These are phyloP conservation scores for Centrapalus pauciflorus DNA, from an alignment of 129 eudicot genomes.

Conservation along the genomic window DNA sequence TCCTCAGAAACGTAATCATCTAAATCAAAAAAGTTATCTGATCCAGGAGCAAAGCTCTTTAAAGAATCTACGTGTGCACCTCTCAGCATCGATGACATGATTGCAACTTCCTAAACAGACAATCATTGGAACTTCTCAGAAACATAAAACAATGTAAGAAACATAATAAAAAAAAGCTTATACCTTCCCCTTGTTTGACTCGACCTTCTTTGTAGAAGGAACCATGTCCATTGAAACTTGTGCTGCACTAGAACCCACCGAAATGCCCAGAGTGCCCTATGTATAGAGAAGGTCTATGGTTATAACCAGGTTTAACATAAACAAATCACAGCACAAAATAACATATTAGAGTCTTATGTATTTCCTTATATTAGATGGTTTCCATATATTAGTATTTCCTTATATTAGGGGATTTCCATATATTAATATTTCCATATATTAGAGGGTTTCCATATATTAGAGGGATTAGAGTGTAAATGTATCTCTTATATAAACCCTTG, in stretches of 20 bases:
- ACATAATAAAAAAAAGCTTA: neutral
- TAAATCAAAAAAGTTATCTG: slow-evolving; percentile 23
- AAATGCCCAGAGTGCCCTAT: slow-evolving; percentile 30
- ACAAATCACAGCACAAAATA: neutral
- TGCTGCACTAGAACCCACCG: slow-evolving; percentile 17
- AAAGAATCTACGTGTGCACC: neutral
- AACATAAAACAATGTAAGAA: slow-evolving; percentile 1
- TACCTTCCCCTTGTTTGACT: slow-evolving; percentile 21
- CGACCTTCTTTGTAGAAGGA: slow-evolving; percentile 1
- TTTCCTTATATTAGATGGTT: no score
- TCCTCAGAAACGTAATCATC: slow-evolving; percentile 42
- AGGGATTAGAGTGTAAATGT: no score
- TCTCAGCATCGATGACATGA: neutral
- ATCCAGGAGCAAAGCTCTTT: slow-evolving; percentile 25
- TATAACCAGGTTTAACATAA: neutral
- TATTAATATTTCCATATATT: no score
- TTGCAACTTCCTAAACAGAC: slow-evolving; percentile 7
- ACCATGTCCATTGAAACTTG: slow-evolving; percentile 19
- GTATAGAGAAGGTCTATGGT: neutral
- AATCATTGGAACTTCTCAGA: neutral
- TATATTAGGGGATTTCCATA: no score
- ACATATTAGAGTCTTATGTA: no score
- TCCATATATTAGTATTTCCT: no score
- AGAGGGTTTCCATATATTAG: no score
- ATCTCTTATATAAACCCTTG: no score